Evolutionary conservation across 345 rosid species (phyloP).

Genomic region (Sonneratia caseolaris): DNA sequence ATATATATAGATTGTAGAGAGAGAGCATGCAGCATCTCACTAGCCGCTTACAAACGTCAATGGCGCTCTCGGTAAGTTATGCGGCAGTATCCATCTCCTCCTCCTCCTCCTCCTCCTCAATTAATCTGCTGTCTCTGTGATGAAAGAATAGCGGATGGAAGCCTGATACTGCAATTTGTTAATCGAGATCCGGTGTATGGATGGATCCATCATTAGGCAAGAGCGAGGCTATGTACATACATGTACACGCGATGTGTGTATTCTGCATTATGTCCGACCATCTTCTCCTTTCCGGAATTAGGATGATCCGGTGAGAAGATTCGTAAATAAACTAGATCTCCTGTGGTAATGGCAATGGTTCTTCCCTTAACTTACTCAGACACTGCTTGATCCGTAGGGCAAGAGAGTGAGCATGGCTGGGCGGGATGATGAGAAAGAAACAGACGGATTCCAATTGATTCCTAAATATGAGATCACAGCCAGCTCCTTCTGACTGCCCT

Average conservation of each 20-base stretch:
- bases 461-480: slow-evolving; percentile 19
- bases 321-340: slow-evolving; percentile 16
- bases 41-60: too few species aligned
- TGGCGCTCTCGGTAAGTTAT: too few species aligned
- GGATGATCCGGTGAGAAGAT: slow-evolving; percentile 39
- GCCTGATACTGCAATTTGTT: slow-evolving; percentile 44
- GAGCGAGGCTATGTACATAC: slow-evolving; percentile 13
- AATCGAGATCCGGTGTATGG: slow-evolving; percentile 17
- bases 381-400: background rate
- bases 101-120: too few species aligned
- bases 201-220: slow-evolving; percentile 50
- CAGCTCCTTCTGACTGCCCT: slow-evolving; percentile 42
- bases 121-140: too few species aligned
- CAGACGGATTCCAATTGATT: slow-evolving; percentile 66
- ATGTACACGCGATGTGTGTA: slow-evolving; percentile 4
- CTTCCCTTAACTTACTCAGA: too few species aligned
- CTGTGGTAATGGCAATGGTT: too few species aligned
- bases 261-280: slow-evolving; percentile 37
- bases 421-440: slow-evolving; percentile 36
- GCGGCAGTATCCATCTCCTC: too few species aligned
- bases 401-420: background rate
- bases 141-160: too few species aligned
- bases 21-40: too few species aligned
- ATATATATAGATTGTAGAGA: background rate
- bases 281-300: background rate